Base-by-base conservation (phyloP, 2,329 filamentous ascomycete genomes). In the Diaporthe capsici region DNA sequence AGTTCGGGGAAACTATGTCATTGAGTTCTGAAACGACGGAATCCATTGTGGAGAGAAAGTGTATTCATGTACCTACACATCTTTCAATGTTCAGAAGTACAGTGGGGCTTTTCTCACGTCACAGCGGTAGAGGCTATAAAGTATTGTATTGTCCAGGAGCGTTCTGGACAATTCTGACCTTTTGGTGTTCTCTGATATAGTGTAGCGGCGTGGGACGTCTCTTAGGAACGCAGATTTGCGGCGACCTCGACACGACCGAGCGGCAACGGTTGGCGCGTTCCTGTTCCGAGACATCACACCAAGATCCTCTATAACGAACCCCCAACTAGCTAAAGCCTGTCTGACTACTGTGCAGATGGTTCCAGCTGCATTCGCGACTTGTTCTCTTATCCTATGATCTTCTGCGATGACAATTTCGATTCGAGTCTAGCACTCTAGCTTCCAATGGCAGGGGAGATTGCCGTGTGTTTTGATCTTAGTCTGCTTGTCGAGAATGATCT, bases 251-350 rank as follows among this genome's bases (percentile, higher is more conserved):
- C 31, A 20, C 47, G 65, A 68, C 22, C 20, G 13, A 39, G 31
- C n/a, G 9, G 8, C 17, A 39, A 37, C 8, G 47, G 47, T 28
- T 53, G 39, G 47, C 47, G 34, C 31, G 47, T 68, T 53, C 22
- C 44, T 68, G 31, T 15, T 68, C 63, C 13, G 20, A 68, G 63
- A 68, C 63, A 68, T 68, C 31, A 51, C 53, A 9, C 42, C 22
- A 39, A 42, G 34, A 55, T 15, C 34, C 49, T 70, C 49, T 55
- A 42, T 10, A 3, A 28, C 65, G 51, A 55, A 55, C 51, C 51
- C 51, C 2, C 65, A 70, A 70, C 34, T 28, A 42, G 65, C 28
- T 70, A 70, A 70, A 55, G 65, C 65, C 7, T 70, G 49, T 55
- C 65, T 70, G n/a, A 42, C 65, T 70, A 70, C 34, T 42, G 49